Evolutionary conservation across 108 stramenopile species (phyloP), one percentile per base, ranked within the genome.

Genomic region (Pseudonitzschia multiseries): DNA sequence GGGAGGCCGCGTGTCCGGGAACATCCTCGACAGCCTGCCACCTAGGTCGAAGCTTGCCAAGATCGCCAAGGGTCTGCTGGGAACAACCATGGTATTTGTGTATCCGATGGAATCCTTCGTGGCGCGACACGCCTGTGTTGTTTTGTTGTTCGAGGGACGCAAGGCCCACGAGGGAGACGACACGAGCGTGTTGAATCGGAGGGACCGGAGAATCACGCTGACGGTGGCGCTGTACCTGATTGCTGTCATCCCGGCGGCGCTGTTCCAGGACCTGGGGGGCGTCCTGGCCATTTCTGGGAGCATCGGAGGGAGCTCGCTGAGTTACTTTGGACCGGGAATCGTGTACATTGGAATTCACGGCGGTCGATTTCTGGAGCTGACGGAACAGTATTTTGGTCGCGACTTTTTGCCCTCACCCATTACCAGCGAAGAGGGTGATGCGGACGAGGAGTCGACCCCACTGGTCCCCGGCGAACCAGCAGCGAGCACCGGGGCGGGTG

Each of bases 91-190:
- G 93, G 79, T 94, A 27, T 88, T 86, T 82, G 90, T 90, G 0
- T 94, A 90, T 71, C 93, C 93, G 2, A 81, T 92, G 82, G 91
- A 89, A 70, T 74, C 79, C n/a, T 94, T 89, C 75, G 88, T 94
- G 52, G 86, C 87, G 27, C 78, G 93, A 8, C 93, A 94, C 76
- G 87, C 81, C 52, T 87, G 83, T 61, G 82, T 94, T 15, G 92
- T 91, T 0, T 57, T 90, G 26, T 80, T 89, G 50, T 93, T 93
- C 68, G 62, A 89, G 64, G 92, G 92, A 43, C 77, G 85, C 24
- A 85, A 75, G 24, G 92, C 92, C 21, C 92, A 93, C 68, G 92
- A 93, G 65, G 92, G 92, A 74, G 93, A 94, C 62, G 90, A 92
- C 72, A 77, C 54, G 8, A 76, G 83, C 20, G 87, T 91, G 18